Base-by-base conservation (phyloP, 768 basidiomycete species). In the Mycena alexandri region DNA sequence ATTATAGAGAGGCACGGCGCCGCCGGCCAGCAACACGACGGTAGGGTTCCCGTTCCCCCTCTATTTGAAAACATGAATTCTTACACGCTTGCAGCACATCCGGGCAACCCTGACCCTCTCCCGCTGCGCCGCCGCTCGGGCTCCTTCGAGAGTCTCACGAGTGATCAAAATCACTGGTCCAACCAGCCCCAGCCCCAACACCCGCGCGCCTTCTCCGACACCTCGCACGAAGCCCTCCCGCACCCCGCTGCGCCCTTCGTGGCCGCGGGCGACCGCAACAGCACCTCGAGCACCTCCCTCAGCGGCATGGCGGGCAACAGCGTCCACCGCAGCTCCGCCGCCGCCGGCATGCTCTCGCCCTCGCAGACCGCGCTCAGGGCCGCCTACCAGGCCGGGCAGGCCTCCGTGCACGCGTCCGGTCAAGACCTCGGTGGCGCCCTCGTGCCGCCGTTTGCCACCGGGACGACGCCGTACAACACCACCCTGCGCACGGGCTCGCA, bases 91-190 rank as follows among this genome's bases (percentile, higher is more conserved):
- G 86, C 90, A 73, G 84, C 86, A 0, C 84, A 91, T 73, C 82
- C 86, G 0, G 89, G 90, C 17, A 91, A 90, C 75, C 87, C 90
- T 10, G 91, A 91, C 1, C 71, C 78, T 19, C 74, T 85, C 52
- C 65, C 65, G 5, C 13, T 76, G 42, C 62, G 75, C 17, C 80
- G 81, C 16, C 80, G 84, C 10, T 81, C 80, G 47, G 67, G 76
- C n/a, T 86, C 86, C 53, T 69, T 78, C 29, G 86, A 84, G 33
- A 81, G 79, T 54, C 73, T 81, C 74, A 72, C 78, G 73, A 73
- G 63, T 75, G 67, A 70, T 70, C 4, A 70, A 42, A 19, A 62
- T 65, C n/a, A 72, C 63, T 66, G 69, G 65, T 34, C 77, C 1
- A 6, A n/a, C 12, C 43, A 58, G 16, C 2, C 56, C 19, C 56